Percentiles rank a stretch among this genome's conserved stretches.
Conservation (phyloP, 2,329 filamentous ascomycete species). For the Ascochyta fabae region DNA sequence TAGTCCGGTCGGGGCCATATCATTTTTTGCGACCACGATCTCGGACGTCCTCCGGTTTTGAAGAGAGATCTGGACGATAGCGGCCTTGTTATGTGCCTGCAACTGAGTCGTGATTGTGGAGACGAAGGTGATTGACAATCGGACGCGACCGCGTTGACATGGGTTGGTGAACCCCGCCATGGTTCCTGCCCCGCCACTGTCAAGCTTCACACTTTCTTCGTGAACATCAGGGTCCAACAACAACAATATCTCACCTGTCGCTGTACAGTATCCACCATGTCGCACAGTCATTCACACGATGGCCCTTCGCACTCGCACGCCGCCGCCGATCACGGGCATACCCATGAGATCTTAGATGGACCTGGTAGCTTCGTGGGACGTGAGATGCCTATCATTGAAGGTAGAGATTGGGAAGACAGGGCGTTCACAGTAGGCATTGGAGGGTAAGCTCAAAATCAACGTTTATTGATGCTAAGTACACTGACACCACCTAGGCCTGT, state of each 20-base stretch:
- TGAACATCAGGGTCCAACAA: constrained; percentile 11
- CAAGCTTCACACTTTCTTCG: constrained; percentile 14
- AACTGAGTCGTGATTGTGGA: constrained; percentile 2
- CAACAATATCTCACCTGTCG: not conserved
- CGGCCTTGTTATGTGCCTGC: not conserved
- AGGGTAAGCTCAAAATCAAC: constrained; percentile 65
- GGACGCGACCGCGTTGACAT: not conserved
- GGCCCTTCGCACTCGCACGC: constrained; percentile 56
- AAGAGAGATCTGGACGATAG: not conserved
- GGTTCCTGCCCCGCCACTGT: constrained; percentile 30
- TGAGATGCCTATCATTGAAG: constrained; percentile 92
- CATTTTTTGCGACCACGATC: not conserved
- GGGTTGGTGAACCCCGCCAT: constrained; percentile 24
- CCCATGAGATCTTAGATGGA: constrained; percentile 92
- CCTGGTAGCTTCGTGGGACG: constrained; percentile 88
- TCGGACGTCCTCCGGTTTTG: not conserved
- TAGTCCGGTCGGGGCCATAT: constrained; percentile 10
- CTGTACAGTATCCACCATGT: constrained; percentile 27
- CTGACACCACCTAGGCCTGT: constrained; percentile 70
- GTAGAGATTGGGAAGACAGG: constrained; percentile 83
- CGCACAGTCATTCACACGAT: constrained; percentile 45
- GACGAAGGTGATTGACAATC: constrained; percentile 5
- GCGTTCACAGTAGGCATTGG: constrained; percentile 98
- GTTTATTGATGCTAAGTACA: not conserved
- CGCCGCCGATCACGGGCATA: constrained; percentile 83